Evolutionary conservation across 768 basidiomycete species (phyloP).

Genomic region (Boletus reticuloceps): DNA sequence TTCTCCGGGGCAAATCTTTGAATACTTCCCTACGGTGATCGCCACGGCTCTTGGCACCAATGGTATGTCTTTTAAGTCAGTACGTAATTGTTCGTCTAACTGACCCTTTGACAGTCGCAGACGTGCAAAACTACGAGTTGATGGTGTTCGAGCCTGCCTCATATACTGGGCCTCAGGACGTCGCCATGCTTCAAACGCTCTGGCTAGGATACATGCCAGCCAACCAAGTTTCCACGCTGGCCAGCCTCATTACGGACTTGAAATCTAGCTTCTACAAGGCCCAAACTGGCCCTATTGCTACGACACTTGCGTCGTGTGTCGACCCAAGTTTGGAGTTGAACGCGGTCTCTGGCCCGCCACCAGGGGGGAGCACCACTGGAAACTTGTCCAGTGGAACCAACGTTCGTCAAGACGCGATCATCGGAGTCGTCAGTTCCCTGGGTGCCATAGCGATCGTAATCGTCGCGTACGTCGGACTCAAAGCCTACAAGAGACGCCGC

Average conservation of each 20-base stretch:
- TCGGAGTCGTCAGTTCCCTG: slow-evolving; percentile 83
- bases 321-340: slow-evolving; percentile 63
- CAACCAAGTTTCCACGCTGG: slow-evolving; percentile 54
- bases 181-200: slow-evolving; percentile 56
- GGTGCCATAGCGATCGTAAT: slow-evolving; percentile 76
- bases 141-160: slow-evolving; percentile 64
- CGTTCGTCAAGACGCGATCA: slow-evolving; percentile 78
- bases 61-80: slow-evolving; percentile 29
- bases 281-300: slow-evolving; percentile 41
- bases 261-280: slow-evolving; percentile 66
- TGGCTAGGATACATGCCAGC: slow-evolving; percentile 71
- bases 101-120: slow-evolving; percentile 31
- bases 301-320: slow-evolving; percentile 63
- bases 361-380: slow-evolving; percentile 19
- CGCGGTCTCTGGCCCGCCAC: slow-evolving; percentile 41
- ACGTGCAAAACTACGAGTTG: slow-evolving; percentile 55
- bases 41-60: slow-evolving; percentile 41
- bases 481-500: slow-evolving; percentile 62
- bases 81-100: slow-evolving; percentile 16
- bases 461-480: slow-evolving; percentile 68
- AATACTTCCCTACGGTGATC: slow-evolving; percentile 57
- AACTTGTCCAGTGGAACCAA: slow-evolving; percentile 28
- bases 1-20: slow-evolving; percentile 76
- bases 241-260: slow-evolving; percentile 58
- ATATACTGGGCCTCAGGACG: slow-evolving; percentile 50